Evolutionary conservation across 176 grass and related monocot species (phyloP).

Genomic region (Carex kokanica): DNA sequence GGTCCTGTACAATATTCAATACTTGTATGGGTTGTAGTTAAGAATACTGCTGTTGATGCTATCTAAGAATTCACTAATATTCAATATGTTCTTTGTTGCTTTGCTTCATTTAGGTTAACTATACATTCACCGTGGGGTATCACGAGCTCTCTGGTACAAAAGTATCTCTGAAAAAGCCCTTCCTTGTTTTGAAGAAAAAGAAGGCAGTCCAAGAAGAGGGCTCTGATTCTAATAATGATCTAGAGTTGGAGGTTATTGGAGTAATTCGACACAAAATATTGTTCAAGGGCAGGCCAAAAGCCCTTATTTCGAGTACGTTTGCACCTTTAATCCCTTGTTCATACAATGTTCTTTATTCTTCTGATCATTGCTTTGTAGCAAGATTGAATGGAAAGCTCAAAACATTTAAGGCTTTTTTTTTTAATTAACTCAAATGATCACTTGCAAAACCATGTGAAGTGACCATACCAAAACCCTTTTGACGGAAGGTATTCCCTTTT

Average conservation of each 20-base stretch:
- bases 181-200: conserved; percentile 73
- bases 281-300: conserved; percentile 86
- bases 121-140: conserved; percentile 82
- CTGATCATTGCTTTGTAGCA: not conserved
- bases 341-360: not conserved
- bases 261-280: conserved; percentile 87
- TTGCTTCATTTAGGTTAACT: conserved; percentile 39
- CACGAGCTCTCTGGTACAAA: conserved; percentile 80
- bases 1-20: not conserved
- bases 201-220: not conserved
- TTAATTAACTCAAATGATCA: not conserved
- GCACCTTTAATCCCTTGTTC: not conserved
- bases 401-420: not conserved
- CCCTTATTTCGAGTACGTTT: conserved; percentile 75
- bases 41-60: not conserved
- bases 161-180: conserved; percentile 73
- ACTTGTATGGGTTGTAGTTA: not conserved
- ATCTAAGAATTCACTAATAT: not conserved
- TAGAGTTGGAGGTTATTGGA: conserved; percentile 72
- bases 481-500: not conserved
- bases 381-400: not conserved
- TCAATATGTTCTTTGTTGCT: not conserved
- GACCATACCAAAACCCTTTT: not conserved
- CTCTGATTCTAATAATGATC: conserved; percentile 2
- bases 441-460: not conserved